Base-by-base conservation (phyloP, 331 rosid species). In the Rhamnella rubrinervis region DNA sequence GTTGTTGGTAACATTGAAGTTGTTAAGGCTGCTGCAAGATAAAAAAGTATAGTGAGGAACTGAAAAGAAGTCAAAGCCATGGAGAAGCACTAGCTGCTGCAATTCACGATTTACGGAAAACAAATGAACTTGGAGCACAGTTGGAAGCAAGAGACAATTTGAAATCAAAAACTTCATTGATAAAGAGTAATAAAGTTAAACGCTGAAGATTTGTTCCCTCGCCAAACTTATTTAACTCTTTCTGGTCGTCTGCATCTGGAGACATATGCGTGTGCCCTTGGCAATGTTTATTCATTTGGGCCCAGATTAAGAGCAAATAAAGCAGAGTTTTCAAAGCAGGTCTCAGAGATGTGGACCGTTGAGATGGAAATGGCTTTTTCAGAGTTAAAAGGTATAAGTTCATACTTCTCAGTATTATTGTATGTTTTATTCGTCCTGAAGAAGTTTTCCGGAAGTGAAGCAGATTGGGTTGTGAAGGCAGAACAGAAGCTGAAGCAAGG, bases 341-440 rank as follows among this genome's bases (percentile, higher is more conserved):
- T 84, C n/a, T 89, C 96, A 11, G 97, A 95, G 78, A 91, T 86
- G 96, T 91, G 95, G 96, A 82, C 81, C 88, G 80, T 95, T 74
- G 97, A 91, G 79, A 82, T 82, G 63, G 97, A 95, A 86, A 78
- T 95, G 90, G 99, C 99, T 31, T 95, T 95, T 80, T 73, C 97
- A 23, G 72, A 86, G 58, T 68, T 91, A n/a, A 4, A 72, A 85
- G 96, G 99, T 95, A 91, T 61, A 63, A 28, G 63, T 39, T 70
- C 31, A 44, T 53, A 11, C 25, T n/a, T 26, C 65, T 23, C 21
- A 9, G 28, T 19, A 2, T 19, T 26, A 51, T 2, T 61, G 55
- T 14, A 5, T 38, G 49, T 44, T 41, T 55, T 26, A 26, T 55
- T 44, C 19, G 28, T 51, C 12, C 61, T 71, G 13, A n/a, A n/a